Conservation (phyloP, 768 basidiomycete genomes). For the Leccinum subgranulosum region DNA sequence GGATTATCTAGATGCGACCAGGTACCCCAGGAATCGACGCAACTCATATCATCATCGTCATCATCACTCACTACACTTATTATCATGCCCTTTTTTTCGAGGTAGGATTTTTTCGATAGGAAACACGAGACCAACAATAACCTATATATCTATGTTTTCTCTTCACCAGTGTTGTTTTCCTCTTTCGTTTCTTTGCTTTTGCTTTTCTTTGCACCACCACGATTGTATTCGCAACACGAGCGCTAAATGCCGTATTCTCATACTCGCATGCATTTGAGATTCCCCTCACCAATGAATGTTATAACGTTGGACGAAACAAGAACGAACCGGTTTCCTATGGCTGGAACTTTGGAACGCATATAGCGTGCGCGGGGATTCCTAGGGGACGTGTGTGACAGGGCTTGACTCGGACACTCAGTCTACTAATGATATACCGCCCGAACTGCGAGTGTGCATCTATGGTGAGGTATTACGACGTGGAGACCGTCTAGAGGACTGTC, state of each 20-base stretch:
- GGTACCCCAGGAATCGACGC: conserved; percentile 4
- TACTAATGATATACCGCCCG: too few species aligned
- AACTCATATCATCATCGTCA: neutral
- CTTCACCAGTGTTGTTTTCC: neutral
- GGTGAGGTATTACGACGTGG: too few species aligned
- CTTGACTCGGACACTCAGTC: neutral
- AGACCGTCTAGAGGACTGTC: too few species aligned
- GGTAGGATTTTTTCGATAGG: conserved; percentile 1
- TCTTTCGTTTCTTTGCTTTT: neutral
- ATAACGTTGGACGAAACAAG: too few species aligned
- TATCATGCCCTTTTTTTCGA: neutral
- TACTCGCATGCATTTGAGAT: neutral
- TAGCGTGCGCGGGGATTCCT: too few species aligned
- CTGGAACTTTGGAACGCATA: too few species aligned
- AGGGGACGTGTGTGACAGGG: too few species aligned
- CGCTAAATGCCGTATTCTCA: neutral
- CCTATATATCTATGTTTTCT: conserved; percentile 5
- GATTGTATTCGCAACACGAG: conserved; percentile 15
- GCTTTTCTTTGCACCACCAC: neutral
- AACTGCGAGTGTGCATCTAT: too few species aligned
- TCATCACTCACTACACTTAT: neutral
- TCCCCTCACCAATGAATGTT: neutral
- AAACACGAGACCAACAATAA: neutral
- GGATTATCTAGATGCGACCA: conserved; percentile 21
- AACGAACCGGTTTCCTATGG: too few species aligned